Evolutionary conservation across 225 moss, liverwort and hornwort genomes (phyloP), one percentile per base, ranked within the genome.

Genomic region (Bryoerythrophyllum caledonicum): DNA sequence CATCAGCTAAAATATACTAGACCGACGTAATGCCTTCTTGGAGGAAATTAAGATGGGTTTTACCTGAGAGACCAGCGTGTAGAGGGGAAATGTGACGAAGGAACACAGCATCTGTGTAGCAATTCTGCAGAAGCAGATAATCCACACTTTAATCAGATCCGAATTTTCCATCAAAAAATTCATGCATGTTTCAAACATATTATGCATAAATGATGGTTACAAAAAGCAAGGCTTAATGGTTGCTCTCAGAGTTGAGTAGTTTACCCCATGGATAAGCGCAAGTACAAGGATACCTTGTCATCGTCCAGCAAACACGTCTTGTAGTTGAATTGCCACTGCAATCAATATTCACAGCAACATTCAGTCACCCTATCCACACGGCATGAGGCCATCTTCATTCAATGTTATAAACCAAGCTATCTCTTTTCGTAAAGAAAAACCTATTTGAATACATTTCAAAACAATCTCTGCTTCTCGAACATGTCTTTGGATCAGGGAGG

Each of bases 1-100:
- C n/a, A n/a, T n/a, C n/a, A n/a, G n/a, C n/a, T n/a, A n/a, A n/a
- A n/a, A n/a, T n/a, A 37, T 7, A 7, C 8, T 37, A 6, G 7
- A 37, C 7, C 7, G 7, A 37, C 7, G 37, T 7, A 37, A 37
- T 37, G 37, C 37, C 37, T 37, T 37, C 37, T 6, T 37, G 7
- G 37, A 37, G 37, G 7, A 6, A 12, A 19, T 1, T 26, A 13
- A 0, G 5, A 25, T 17, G 44, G 23, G 8, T 12, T 34, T 7
- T 81, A 95, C 93, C 91, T 95, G 93, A 77, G 91, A 91, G 76
- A 96, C 93, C 16, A 96, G 80, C 23, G 91, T 82, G 35, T 89
- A 96, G n/a, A 93, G 90, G 0, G 95, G 93, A 10, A 91, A 78
- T 30, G 91, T 93, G 79, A 81, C 85, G 76, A 90, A 93, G 87